Base-by-base conservation (phyloP, 1,284 basidiomycete genomes). In the Fistulina hepatica region DNA sequence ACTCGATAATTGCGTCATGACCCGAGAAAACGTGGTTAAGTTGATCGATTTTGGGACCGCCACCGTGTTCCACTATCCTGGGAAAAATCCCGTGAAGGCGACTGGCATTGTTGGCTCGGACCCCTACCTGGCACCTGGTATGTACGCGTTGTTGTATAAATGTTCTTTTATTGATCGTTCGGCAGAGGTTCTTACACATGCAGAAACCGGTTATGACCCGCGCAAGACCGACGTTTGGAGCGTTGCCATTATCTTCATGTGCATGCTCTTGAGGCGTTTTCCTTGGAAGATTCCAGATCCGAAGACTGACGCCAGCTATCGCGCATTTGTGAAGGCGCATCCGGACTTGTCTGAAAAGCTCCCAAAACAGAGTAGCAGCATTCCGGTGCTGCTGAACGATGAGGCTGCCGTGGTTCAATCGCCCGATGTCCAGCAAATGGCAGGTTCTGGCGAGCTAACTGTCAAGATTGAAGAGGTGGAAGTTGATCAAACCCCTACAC, bases 1-100 rank as follows among this genome's bases (percentile, higher is more conserved):
- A 63, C 81, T 99, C 47, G 95, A 99, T 67, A 99, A 99, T 60
- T 98, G 95, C 58, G 95, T 99, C 62, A 95, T 99, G 89, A 97
- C 89, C 20, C 69, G 69, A 3, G 72, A 81, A 54, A 93, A 97
- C 56, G 78, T 95, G 48, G 88, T 99, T 67, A 99, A 99, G 63
- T 76, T 99, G 47, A 99, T 99, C 63, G 95, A 99, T 62, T 99
- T 99, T 63, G 95, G 95, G 34, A 98, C 95, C 1, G 95, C 95
- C 11, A 94, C 93, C 42, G 94, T 99, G 40, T 99, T 99, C 67
- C 91, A 95, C 53, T 97, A 97, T 52, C 95, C 95, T 0, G 94
- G 93, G 44, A 92, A 73, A 44, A 59, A 62, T 1, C 66, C 61
- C 68, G 84, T 57, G 64, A 81, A 58, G 40, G 89, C 93, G 3